These are phyloP conservation scores for Silene coronaria DNA, from an alignment of 179 eudicot genomes.

Conservation along the genomic window DNA sequence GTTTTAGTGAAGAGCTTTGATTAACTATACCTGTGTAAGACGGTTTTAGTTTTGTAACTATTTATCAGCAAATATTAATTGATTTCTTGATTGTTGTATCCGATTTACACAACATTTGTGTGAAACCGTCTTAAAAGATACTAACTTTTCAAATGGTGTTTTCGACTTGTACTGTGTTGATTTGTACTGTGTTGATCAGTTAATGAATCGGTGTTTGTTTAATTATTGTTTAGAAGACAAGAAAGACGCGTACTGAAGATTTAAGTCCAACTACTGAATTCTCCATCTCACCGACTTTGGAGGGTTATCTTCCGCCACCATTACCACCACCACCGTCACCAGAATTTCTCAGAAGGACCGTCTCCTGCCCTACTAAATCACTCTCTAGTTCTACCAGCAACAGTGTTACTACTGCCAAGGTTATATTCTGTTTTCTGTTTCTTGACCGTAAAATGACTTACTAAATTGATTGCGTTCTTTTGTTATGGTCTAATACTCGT, in stretches of 20 bases:
- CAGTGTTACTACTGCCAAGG: background rate
- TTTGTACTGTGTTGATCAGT: background rate
- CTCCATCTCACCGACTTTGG: background rate
- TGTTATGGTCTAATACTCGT: background rate
- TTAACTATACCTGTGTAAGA: too few relatives aligned
- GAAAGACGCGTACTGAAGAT: background rate
- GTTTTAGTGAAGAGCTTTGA: too few relatives aligned
- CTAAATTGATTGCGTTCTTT: background rate
- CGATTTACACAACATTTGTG: too few relatives aligned
- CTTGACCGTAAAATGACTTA: background rate
- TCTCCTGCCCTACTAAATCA: background rate
- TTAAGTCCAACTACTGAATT: background rate
- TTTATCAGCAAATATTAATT: too few relatives aligned
- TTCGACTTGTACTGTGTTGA: background rate
- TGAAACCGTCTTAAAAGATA: too few relatives aligned
- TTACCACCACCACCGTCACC: slow-evolving; percentile 15
- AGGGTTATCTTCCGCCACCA: slow-evolving; percentile 9
- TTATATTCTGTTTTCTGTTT: background rate
- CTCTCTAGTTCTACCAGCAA: background rate
- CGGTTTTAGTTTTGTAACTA: too few relatives aligned
- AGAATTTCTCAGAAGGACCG: background rate
- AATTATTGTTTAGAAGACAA: background rate
- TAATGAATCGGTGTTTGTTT: background rate
- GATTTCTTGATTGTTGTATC: too few relatives aligned
- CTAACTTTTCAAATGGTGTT: too few relatives aligned